A percentile compares a stretch with the other conserved stretches of the same genome.
phyloP scores from a whole-genome alignment of 2,329 filamentous ascomycete genomes.

The Alternaria viburni region DNA sequence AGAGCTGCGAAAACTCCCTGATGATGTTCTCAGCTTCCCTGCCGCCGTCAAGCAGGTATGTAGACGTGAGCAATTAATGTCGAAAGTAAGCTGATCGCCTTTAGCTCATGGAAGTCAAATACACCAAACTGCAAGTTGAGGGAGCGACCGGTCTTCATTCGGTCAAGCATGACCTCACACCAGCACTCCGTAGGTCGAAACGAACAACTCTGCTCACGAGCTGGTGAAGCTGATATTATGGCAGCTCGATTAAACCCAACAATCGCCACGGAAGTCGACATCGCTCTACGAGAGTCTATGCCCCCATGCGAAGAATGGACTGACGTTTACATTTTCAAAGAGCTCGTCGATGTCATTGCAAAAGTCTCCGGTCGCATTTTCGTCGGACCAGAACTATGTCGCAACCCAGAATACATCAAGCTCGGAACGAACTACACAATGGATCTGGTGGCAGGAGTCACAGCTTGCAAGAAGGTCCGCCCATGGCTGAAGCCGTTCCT shows the following conservation, averaged over 20 bases:
- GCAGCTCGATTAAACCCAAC: conserved; percentile 37
- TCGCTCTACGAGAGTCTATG: conserved; percentile 32
- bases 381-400: conserved; percentile 40
- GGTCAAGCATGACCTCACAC: conserved; percentile 44
- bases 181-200: conserved; percentile 37
- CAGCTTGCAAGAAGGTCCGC: conserved; percentile 33
- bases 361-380: conserved; percentile 44
- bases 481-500: conserved; percentile 35
- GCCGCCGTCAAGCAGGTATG: conserved; percentile 32
- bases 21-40: conserved; percentile 42
- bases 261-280: conserved; percentile 40
- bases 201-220: not conserved
- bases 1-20: conserved; percentile 42
- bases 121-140: conserved; percentile 36
- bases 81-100: conserved; percentile 9
- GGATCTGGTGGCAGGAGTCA: conserved; percentile 36
- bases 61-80: not conserved
- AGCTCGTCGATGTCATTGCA: conserved; percentile 40
- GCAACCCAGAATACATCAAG: conserved; percentile 39
- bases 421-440: conserved; percentile 39
- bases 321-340: conserved; percentile 33
- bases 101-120: conserved; percentile 39
- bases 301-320: conserved; percentile 43
- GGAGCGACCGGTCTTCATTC: conserved; percentile 22
- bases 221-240: conserved; percentile 12